Conservation (phyloP, 768 basidiomycete genomes). For the Suillus discolor region DNA sequence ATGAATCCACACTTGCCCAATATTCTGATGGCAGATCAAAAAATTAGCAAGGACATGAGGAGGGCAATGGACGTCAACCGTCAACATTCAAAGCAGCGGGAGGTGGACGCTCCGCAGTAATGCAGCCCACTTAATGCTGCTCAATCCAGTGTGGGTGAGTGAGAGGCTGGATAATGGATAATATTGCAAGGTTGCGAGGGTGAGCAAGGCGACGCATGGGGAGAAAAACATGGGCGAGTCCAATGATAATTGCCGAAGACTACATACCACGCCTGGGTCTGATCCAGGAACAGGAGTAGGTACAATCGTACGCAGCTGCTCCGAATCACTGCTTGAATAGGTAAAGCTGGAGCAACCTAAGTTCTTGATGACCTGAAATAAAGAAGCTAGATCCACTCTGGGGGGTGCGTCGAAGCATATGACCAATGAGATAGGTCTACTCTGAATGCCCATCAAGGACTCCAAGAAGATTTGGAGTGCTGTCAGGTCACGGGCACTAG, state of each 20-base stretch:
- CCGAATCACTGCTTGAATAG: background rate
- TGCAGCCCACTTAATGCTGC: background rate
- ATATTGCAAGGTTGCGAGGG: background rate
- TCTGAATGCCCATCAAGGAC: background rate
- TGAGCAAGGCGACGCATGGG: background rate
- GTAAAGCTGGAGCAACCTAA: background rate
- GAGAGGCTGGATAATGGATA: background rate
- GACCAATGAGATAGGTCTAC: background rate
- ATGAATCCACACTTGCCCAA: background rate
- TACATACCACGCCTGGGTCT: background rate
- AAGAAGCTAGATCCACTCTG: background rate
- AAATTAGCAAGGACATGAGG: background rate
- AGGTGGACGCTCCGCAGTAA: background rate
- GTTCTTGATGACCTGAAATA: background rate
- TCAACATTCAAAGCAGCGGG: background rate
- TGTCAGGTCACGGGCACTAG: background rate
- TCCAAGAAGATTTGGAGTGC: slow-evolving; percentile 3
- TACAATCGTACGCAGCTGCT: background rate
- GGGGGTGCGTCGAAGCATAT: background rate
- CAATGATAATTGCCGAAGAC: background rate
- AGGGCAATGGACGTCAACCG: slow-evolving; percentile 1
- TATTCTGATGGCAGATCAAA: background rate
- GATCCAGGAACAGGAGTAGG: background rate
- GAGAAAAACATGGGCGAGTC: background rate
- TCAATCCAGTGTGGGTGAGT: background rate